A percentile compares a stretch with the other conserved stretches of the same genome.
These are phyloP conservation scores for Cutaneotrichosporon dermatis DNA, from an alignment of 1,284 basidiomycete species.

Conservation along the genomic window DNA sequence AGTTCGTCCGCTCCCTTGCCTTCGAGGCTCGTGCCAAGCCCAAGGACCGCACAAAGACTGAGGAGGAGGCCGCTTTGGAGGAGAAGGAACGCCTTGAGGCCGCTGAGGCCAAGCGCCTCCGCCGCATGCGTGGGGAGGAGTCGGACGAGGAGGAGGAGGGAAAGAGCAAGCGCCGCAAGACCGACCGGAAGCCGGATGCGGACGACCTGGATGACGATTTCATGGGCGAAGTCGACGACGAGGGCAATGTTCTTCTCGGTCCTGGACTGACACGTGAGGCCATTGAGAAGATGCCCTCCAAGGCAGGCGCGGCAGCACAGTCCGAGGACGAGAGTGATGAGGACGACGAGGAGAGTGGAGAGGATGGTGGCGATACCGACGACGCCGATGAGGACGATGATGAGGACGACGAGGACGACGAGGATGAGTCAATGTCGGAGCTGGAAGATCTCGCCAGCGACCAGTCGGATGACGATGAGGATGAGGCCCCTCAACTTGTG, in stretches of 20 bases:
- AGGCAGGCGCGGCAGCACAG: constrained; percentile 29
- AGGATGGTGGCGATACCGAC: constrained; percentile 33
- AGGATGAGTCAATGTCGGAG: constrained; percentile 29
- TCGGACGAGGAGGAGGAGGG: constrained; percentile 60
- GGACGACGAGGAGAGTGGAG: constrained; percentile 23
- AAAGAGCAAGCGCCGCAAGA: constrained; percentile 39
- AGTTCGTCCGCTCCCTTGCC: constrained; percentile 83
- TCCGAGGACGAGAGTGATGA: constrained; percentile 37
- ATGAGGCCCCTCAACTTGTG: constrained; percentile 34
- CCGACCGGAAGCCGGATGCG: constrained; percentile 36
- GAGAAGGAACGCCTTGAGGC: constrained; percentile 81
- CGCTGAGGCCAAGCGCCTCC: constrained; percentile 72
- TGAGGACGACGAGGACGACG: constrained; percentile 36
- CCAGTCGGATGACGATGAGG: constrained; percentile 35
- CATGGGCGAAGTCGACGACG: constrained; percentile 50
- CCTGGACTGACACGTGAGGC: constrained; percentile 53
- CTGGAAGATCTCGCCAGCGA: constrained; percentile 30
- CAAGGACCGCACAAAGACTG: constrained; percentile 93
- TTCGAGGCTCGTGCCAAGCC: constrained; percentile 92
- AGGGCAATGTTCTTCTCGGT: constrained; percentile 53
- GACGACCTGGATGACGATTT: constrained; percentile 96
- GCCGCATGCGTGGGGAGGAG: constrained; percentile 82
- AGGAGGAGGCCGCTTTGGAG: constrained; percentile 85
- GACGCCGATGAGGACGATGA: constrained; percentile 37
- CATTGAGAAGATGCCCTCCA: constrained; percentile 31